Evolutionary conservation across 2,329 filamentous ascomycete species (phyloP).

Genomic region (Pseudonectria buxi): DNA sequence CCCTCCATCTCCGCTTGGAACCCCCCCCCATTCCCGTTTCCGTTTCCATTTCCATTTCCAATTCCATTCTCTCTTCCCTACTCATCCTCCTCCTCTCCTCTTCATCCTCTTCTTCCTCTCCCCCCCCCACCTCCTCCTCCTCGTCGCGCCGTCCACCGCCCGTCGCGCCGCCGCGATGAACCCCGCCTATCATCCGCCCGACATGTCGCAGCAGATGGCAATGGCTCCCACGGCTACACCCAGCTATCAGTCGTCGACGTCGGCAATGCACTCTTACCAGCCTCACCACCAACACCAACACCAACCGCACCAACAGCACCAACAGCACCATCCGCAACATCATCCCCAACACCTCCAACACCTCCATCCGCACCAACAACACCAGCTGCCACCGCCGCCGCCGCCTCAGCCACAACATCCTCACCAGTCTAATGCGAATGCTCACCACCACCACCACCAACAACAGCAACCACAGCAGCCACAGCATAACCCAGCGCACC

Average conservation of each 20-base stretch:
- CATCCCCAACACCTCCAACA: conserved; percentile 17
- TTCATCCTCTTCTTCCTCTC: neutral
- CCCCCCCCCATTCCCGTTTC: neutral
- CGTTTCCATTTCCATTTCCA: neutral
- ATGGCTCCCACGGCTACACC: conserved; percentile 11
- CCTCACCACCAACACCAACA: conserved; percentile 10
- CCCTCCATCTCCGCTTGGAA: no score
- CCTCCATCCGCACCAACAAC: conserved; percentile 7
- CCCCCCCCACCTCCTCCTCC: no score
- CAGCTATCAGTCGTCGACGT: conserved; percentile 18
- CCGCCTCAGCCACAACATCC: conserved; percentile 10
- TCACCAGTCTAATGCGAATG: neutral
- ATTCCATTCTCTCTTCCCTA: conserved; percentile 21
- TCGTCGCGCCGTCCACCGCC: neutral
- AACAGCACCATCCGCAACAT: conserved; percentile 14
- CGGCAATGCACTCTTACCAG: conserved; percentile 16
- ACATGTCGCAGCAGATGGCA: conserved; percentile 27
- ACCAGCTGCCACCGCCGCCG: conserved; percentile 8
- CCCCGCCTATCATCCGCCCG: conserved; percentile 23
- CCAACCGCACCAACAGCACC: conserved; percentile 17
- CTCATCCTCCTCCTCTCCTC: neutral
- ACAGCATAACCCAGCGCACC: conserved; percentile 6
- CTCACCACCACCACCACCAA: conserved; percentile 7
- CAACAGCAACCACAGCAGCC: conserved; percentile 7
- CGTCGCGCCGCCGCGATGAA: conserved; percentile 21